A percentile compares a stretch with the other conserved stretches of the same genome.
phyloP scores from a whole-genome alignment of 208 protist species.

The Herpetomonas tarakana region DNA sequence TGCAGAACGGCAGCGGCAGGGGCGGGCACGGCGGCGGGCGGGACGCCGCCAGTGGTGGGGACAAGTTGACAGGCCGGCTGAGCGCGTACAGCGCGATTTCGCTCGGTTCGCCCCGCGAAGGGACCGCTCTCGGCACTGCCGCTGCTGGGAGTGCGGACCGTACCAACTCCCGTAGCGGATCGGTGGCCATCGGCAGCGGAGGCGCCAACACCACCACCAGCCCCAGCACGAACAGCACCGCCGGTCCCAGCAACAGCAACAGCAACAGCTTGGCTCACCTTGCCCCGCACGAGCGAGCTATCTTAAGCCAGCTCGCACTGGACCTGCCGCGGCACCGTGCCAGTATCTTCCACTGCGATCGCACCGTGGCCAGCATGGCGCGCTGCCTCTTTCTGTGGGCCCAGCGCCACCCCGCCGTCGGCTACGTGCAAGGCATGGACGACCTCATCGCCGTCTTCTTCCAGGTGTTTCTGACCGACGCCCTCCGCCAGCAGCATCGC shows the following conservation, averaged over 20 bases:
- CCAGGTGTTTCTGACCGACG: conserved; percentile 81
- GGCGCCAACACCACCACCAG: neutral
- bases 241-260: neutral
- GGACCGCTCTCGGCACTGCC: too few relatives aligned
- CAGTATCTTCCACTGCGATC: conserved; percentile 50
- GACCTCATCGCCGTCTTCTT: conserved; percentile 93
- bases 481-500: conserved; percentile 27
- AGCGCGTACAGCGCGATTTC: conserved; percentile 4
- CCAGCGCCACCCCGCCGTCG: conserved; percentile 90
- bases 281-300: conserved; percentile 46
- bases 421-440: conserved; percentile 96
- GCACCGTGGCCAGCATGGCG: conserved; percentile 54
- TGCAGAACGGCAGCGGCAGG: neutral
- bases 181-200: neutral
- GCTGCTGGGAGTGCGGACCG: too few relatives aligned
- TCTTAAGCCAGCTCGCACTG: conserved; percentile 67
- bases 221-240: neutral
- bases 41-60: neutral
- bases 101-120: neutral
- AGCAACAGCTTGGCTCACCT: conserved; percentile 12
- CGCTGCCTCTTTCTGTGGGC: conserved; percentile 93
- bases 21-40: neutral
- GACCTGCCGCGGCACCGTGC: conserved; percentile 71
- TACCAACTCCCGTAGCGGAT: neutral
- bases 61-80: neutral